These are phyloP conservation scores for Ophiobolus disseminans DNA, from an alignment of 2,329 filamentous ascomycete species.

Conservation along the genomic window DNA sequence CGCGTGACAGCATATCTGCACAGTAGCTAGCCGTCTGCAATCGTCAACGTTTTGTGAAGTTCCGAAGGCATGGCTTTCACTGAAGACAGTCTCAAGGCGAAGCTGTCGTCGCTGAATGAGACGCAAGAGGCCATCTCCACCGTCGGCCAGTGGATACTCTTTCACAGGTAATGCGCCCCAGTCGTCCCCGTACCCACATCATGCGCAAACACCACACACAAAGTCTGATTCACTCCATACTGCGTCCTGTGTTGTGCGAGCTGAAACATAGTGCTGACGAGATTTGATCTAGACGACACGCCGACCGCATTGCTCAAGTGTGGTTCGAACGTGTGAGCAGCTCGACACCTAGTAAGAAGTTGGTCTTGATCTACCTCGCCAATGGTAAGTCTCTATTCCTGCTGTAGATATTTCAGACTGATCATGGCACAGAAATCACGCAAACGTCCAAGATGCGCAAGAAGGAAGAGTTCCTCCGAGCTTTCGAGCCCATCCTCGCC, in stretches of 20 bases:
- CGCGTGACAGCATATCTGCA: constrained; percentile 30
- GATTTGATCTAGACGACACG: constrained; percentile 72
- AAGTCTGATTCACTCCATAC: neutral
- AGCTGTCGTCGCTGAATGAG: constrained; percentile 94
- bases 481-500: constrained; percentile 88
- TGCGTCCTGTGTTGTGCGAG: neutral
- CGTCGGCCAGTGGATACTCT: constrained; percentile 99
- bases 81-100: constrained; percentile 92
- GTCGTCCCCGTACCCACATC: constrained; percentile 1
- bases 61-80: constrained; percentile 79
- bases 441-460: constrained; percentile 94
- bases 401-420: constrained; percentile 8
- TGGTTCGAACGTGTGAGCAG: constrained; percentile 93
- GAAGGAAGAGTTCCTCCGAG: constrained; percentile 90
- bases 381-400: constrained; percentile 70
- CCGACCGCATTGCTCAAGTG: constrained; percentile 86
- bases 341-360: constrained; percentile 80
- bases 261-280: constrained; percentile 23
- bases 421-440: constrained; percentile 73
- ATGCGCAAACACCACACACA: constrained; percentile 5
- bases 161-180: constrained; percentile 75
- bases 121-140: constrained; percentile 97
- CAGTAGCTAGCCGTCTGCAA: constrained; percentile 15
- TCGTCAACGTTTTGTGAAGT: no score
- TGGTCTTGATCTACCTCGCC: constrained; percentile 92